phyloP scores from a whole-genome alignment of 23 red algal genomes.

The Gracilaria caudata region DNA sequence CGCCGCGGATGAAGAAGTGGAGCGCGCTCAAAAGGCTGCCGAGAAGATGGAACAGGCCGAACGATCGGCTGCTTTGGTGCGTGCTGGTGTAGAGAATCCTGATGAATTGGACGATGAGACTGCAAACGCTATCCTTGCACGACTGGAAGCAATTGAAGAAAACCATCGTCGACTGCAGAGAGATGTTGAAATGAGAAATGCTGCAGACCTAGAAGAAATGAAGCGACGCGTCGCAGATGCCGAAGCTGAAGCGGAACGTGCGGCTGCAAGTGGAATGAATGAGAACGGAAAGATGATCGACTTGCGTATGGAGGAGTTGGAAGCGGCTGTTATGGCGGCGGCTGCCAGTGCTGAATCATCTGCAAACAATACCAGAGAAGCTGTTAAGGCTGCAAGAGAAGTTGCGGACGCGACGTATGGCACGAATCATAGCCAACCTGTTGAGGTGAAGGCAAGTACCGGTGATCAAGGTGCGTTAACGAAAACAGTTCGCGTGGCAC shows the following conservation, averaged over 20 bases:
- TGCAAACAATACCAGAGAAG: slow-evolving; percentile 65
- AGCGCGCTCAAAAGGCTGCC: slow-evolving; percentile 29
- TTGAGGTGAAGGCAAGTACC: slow-evolving; percentile 58
- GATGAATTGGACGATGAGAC: slow-evolving; percentile 75
- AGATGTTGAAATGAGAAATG: slow-evolving; percentile 68
- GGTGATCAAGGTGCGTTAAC: slow-evolving; percentile 70
- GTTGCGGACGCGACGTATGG: slow-evolving; percentile 72
- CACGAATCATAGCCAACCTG: slow-evolving; percentile 55
- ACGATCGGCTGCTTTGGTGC: slow-evolving; percentile 24
- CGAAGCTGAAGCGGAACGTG: slow-evolving; percentile 70
- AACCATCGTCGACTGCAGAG: slow-evolving; percentile 50
- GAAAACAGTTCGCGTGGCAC: slow-evolving; percentile 65
- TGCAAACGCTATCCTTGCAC: slow-evolving; percentile 65
- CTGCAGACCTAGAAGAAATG: slow-evolving; percentile 74
- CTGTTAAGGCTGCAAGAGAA: slow-evolving; percentile 69
- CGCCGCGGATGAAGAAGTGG: slow-evolving; percentile 40
- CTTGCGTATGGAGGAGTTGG: slow-evolving; percentile 76
- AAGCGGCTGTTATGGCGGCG: slow-evolving; percentile 75
- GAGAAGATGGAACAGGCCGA: slow-evolving; percentile 49
- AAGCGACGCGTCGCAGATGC: slow-evolving; percentile 60
- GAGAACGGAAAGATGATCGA: slow-evolving; percentile 55
- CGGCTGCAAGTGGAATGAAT: slow-evolving; percentile 7
- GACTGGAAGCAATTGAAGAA: slow-evolving; percentile 78
- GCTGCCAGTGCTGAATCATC: slow-evolving; percentile 70
- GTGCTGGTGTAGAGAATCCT: slow-evolving; percentile 65